Evolutionary conservation across 257 asterid genomes (phyloP), one percentile per base, ranked within the genome.

Genomic region (Solanum chmielewskii): DNA sequence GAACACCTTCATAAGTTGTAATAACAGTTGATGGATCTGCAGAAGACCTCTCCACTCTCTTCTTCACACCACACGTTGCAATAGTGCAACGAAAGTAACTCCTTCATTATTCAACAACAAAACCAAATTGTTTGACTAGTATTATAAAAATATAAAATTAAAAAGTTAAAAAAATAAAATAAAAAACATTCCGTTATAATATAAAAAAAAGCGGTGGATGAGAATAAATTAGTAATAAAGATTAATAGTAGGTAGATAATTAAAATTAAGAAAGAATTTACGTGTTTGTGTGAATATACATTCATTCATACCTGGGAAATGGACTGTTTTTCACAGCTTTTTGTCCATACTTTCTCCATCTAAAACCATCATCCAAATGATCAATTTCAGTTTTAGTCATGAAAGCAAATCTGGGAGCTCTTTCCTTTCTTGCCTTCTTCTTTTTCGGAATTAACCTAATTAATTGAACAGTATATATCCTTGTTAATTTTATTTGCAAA

Each of bases 291-390:
- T 56, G 66, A 49, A 47, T 62, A 56, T 39, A 71, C n/a, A 2
- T 27, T 39, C 42, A 39, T 41, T 56, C 64, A 59, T 62, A 62
- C 99, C 99, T 94, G 84, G 98, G 98, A 83, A 94, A 97, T 33
- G 98, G 98, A 92, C 98, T 97, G 92, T 95, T 93, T 89, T 97
- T 97, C 11, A 97, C 98, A 39, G 98, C 97, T 89, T 97, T 97
- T 88, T 94, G 98, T 70, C 98, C 99, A 90, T 95, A 97, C 91
- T 97, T 97, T 91, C 98, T 93, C 98, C 98, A 97, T 94, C 98
- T 92, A 88, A 89, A 97, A 6, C 99, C 98, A 93, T 97, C 99
- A 87, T 97, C 99, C 92, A 95, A 91, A 89, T 95, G 92, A 92
- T 97, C 98, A 41, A 94, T 92, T 47, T 94, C 98, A 84, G 94